These are phyloP conservation scores for Peterozyma xylosa DNA, from an alignment of 805 yeast species.

Conservation along the genomic window DNA sequence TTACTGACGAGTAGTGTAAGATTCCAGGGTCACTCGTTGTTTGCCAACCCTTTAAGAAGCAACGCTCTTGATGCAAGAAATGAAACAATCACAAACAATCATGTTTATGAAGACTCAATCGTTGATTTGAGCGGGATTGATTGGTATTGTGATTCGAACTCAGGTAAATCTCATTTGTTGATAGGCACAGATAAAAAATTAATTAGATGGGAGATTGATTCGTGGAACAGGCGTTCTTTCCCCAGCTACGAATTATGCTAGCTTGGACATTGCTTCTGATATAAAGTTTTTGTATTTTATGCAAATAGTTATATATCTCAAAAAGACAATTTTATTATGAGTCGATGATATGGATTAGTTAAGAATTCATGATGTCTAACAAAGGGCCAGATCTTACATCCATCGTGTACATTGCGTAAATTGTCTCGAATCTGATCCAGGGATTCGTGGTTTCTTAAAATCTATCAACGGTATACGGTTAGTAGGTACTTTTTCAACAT, in stretches of 20 bases:
- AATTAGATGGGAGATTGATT: slow-evolving; percentile 61
- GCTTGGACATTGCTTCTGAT: too few species aligned
- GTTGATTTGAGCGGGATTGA: slow-evolving; percentile 55
- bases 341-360: too few species aligned
- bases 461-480: too few species aligned
- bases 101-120: slow-evolving; percentile 8
- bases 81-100: not conserved
- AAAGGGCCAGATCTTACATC: too few species aligned
- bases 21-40: not conserved
- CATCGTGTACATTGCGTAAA: too few species aligned
- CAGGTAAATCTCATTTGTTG: slow-evolving; percentile 38
- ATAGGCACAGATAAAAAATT: slow-evolving; percentile 66
- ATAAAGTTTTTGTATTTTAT: too few species aligned
- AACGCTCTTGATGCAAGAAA: not conserved
- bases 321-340: too few species aligned
- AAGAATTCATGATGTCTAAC: too few species aligned
- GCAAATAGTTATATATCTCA: too few species aligned
- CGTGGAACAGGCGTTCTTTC: slow-evolving; percentile 54
- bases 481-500: too few species aligned
- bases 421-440: too few species aligned
- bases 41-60: not conserved
- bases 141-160: slow-evolving; percentile 39
- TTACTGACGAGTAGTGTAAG: slow-evolving; percentile 1
- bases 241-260: slow-evolving; percentile 44
- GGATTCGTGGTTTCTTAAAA: too few species aligned